Base-by-base conservation (phyloP, 768 basidiomycete species). In the Steccherinum ochraceum region DNA sequence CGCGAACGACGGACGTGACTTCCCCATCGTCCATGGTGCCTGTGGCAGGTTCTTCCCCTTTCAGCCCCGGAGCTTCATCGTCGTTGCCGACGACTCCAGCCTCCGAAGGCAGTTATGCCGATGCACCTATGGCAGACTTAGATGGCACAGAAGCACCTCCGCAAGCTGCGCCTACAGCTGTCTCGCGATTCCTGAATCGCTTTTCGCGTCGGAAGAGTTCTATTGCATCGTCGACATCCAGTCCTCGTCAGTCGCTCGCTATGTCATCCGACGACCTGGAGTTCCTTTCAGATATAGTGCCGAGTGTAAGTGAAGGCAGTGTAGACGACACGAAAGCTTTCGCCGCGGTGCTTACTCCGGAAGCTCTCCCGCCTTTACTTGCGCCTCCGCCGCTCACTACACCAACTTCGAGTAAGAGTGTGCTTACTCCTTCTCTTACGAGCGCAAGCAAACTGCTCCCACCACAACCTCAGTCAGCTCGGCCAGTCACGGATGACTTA, bases 181-280 rank as follows among this genome's bases (percentile, higher is more conserved):
- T 93, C 25, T 89, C 90, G 11, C 80, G 92, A 3, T 93, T 94
- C 63, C 72, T 93, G 45, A 81, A 77, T 46, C 80, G 89, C 45
- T 88, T 94, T 64, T 83, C 68, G 23, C 62, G 67, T 5, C 79
- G 81, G 5, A 77, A 81, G 19, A 66, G 67, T 23, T 72, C 68
- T 44, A 56, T 71, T 7, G 5, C 41, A 19, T 35, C 30, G 18
- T 53, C 67, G 3, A 54, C 61, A 23, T 51, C 70, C 45, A 74
- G 57, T 48, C 67, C 69, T 25, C 72, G 72, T 44, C 75, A 74
- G 46, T 81, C 86, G 24, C 64, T 93, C 26, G 78, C 89, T 12
- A 73, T 94, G 16, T 89, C 89, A 13, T 72, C 79, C 1, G 83
- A 89, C 52, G 93, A 95, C 63, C 72, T 95, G 24, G 85, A 90